Evolutionary conservation across 352 stramenopile genomes (phyloP).

Genomic region (Pythium scleroteichum): DNA sequence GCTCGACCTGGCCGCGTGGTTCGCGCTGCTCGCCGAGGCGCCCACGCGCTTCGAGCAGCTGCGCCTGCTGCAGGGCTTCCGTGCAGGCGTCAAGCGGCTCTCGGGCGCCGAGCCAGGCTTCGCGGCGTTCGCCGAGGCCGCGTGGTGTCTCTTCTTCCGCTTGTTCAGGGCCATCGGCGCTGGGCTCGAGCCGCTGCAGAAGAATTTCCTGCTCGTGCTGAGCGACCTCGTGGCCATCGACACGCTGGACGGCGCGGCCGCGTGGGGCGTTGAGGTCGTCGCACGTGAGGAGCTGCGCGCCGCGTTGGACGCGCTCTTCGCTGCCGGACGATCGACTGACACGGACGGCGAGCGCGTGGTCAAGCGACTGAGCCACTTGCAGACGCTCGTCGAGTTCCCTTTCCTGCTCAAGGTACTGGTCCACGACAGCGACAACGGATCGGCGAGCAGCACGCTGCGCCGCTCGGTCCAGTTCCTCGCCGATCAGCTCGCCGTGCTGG

Average conservation of each 20-base stretch:
- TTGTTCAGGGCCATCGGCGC: constrained; percentile 43
- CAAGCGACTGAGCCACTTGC: constrained; percentile 46
- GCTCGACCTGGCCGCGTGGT: constrained; percentile 45
- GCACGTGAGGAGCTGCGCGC: constrained; percentile 41
- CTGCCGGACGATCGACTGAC: not conserved
- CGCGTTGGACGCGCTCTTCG: constrained; percentile 41
- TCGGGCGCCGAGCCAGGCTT: constrained; percentile 23
- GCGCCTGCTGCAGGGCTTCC: constrained; percentile 74
- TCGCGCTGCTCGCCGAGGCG: constrained; percentile 33
- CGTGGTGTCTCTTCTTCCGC: constrained; percentile 63
- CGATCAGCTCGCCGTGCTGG: constrained; percentile 41
- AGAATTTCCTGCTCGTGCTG: constrained; percentile 60
- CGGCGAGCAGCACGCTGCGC: constrained; percentile 26
- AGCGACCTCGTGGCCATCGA: constrained; percentile 16
- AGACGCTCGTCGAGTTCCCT: constrained; percentile 63
- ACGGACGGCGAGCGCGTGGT: constrained; percentile 35
- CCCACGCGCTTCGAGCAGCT: constrained; percentile 63
- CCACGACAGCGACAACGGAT: constrained; percentile 24
- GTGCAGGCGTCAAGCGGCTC: constrained; percentile 50
- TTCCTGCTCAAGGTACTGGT: constrained; percentile 50
- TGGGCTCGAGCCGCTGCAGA: constrained; percentile 43
- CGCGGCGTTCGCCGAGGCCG: constrained; percentile 32
- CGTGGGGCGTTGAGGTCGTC: constrained; percentile 17
- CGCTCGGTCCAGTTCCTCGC: constrained; percentile 55
- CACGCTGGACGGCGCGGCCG: not conserved